Conservation (phyloP, 768 basidiomycete species). For the Stropharia rugosoannulata region DNA sequence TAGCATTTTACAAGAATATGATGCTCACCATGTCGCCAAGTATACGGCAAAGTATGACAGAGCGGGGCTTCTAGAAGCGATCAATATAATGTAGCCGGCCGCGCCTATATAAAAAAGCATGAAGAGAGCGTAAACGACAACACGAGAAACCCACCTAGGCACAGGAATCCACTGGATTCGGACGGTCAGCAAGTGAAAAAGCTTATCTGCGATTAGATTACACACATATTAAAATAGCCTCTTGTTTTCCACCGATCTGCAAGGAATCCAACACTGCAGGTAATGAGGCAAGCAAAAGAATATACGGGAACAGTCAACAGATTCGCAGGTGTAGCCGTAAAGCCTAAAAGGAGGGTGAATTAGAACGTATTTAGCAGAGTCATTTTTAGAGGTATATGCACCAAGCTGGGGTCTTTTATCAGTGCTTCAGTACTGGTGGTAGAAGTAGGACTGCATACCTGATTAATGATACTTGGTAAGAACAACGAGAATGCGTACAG, state of each 20-base stretch:
- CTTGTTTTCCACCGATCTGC: constrained; percentile 63
- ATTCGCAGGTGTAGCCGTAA: constrained; percentile 69
- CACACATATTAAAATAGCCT: constrained; percentile 65
- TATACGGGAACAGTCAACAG: constrained; percentile 80
- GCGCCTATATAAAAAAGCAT: constrained; percentile 34
- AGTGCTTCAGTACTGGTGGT: constrained; percentile 21
- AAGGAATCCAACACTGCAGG: constrained; percentile 59
- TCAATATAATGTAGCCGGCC: constrained; percentile 70
- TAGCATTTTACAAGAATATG: neutral
- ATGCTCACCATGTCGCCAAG: constrained; percentile 61
- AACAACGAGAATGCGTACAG: constrained; percentile 79
- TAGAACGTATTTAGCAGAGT: neutral
- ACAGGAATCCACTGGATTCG: constrained; percentile 31
- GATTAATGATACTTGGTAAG: constrained; percentile 74
- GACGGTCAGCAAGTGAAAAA: neutral
- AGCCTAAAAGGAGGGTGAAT: constrained; percentile 33
- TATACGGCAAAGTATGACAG: constrained; percentile 75
- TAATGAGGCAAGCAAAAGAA: constrained; percentile 62
- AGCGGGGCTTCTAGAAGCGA: constrained; percentile 57
- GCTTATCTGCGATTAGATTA: neutral
- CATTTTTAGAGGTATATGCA: neutral
- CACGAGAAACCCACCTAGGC: constrained; percentile 31
- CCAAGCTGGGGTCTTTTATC: constrained; percentile 9
- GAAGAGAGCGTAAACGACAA: constrained; percentile 3
- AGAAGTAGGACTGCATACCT: constrained; percentile 37